A percentile compares a stretch with the other conserved stretches of the same genome.
Evolutionary conservation across 257 asterid species (phyloP).

Genomic region (Nicotiana sylvestris): DNA sequence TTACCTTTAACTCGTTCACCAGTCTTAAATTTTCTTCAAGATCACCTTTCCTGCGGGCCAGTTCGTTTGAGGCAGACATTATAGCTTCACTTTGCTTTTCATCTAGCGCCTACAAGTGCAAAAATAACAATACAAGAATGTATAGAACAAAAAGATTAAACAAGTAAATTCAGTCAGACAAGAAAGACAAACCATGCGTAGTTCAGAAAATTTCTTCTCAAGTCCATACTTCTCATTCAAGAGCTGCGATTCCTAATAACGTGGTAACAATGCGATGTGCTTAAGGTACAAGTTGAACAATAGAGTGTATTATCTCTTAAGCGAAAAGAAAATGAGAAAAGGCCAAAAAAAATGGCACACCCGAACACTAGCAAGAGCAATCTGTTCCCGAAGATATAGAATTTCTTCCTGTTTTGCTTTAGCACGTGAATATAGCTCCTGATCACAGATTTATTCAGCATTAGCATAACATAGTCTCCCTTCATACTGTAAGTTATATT

Average conservation of each 20-base stretch:
- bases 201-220: slow-evolving; percentile 79
- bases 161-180: slow-evolving; percentile 12
- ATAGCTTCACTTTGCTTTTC: slow-evolving; percentile 90
- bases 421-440: slow-evolving; percentile 64
- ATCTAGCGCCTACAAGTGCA: slow-evolving; percentile 69
- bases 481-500: neutral
- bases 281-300: slow-evolving; percentile 14
- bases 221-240: slow-evolving; percentile 74
- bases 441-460: slow-evolving; percentile 13
- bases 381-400: slow-evolving; percentile 60
- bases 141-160: slow-evolving; percentile 9
- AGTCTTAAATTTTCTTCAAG: slow-evolving; percentile 89
- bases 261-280: slow-evolving; percentile 4
- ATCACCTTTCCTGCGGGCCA: slow-evolving; percentile 83
- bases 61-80: slow-evolving; percentile 77
- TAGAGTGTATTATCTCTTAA: slow-evolving; percentile 7
- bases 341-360: slow-evolving; percentile 38
- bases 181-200: slow-evolving; percentile 66
- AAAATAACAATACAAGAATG: neutral
- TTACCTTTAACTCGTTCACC: slow-evolving; percentile 86
- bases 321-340: neutral
- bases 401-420: slow-evolving; percentile 73
- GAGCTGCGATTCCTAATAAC: slow-evolving; percentile 67
- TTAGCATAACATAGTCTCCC: neutral
- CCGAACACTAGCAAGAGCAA: slow-evolving; percentile 75